Percentiles rank a stretch among this genome's conserved stretches.
These are phyloP conservation scores for Pythium insidiosum DNA, from an alignment of 352 stramenopile species.

Conservation along the genomic window DNA sequence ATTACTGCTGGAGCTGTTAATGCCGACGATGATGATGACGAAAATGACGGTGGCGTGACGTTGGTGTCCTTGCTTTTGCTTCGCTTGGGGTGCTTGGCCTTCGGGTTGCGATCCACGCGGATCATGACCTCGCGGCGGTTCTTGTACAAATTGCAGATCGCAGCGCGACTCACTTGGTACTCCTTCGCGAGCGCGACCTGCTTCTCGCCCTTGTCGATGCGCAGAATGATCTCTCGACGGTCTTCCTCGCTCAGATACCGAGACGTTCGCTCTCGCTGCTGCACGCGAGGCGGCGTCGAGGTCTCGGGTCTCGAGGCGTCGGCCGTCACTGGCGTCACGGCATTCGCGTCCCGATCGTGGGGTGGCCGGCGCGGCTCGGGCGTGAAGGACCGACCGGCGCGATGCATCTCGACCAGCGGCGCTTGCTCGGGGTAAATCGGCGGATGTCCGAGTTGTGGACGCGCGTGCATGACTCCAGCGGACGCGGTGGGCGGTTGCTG, in stretches of 20 bases:
- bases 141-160: slow-evolving; percentile 26
- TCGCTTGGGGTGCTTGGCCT: slow-evolving; percentile 11
- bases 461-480: not conserved
- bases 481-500: not conserved
- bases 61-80: no score
- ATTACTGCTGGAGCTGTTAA: no score
- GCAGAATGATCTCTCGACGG: slow-evolving; percentile 19
- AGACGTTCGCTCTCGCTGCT: slow-evolving; percentile 30
- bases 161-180: slow-evolving; percentile 21
- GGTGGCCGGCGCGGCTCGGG: not conserved
- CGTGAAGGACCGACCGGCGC: not conserved
- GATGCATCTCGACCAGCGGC: no score
- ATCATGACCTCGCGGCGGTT: slow-evolving; percentile 18
- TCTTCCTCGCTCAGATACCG: slow-evolving; percentile 36
- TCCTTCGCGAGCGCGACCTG: slow-evolving; percentile 21
- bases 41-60: no score
- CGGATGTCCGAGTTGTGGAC: no score
- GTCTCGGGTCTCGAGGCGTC: not conserved
- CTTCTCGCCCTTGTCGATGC: slow-evolving; percentile 20
- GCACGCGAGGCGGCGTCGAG: not conserved
- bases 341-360: not conserved
- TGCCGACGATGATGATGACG: no score
- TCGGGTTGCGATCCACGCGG: slow-evolving; percentile 6
- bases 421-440: no score
- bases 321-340: not conserved